phyloP scores from a whole-genome alignment of 768 basidiomycete species.

The Astraeus odoratus region DNA sequence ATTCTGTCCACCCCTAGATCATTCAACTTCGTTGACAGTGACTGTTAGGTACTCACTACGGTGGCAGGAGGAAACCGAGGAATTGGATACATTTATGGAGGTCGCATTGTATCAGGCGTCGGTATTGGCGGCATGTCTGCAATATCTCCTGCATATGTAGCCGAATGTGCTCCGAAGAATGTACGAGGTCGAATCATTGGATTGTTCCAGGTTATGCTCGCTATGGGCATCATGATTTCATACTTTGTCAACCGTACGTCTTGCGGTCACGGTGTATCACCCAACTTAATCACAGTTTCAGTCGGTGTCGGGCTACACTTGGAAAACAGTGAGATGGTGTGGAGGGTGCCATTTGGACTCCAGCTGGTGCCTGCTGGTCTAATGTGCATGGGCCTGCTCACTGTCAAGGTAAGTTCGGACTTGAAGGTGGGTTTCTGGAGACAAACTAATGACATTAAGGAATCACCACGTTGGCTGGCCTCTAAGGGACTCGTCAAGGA shows the following conservation, averaged over 20 bases:
- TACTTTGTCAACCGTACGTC: slow-evolving; percentile 76
- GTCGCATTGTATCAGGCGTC: slow-evolving; percentile 72
- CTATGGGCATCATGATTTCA: slow-evolving; percentile 77
- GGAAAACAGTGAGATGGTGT: slow-evolving; percentile 39
- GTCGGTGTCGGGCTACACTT: slow-evolving; percentile 57
- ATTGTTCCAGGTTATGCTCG: slow-evolving; percentile 81
- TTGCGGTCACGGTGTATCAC: no score
- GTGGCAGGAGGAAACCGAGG: slow-evolving; percentile 51
- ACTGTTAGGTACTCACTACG: slow-evolving; percentile 58
- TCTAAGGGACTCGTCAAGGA: slow-evolving; percentile 50
- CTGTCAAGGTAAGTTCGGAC: slow-evolving; percentile 41
- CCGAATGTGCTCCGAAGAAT: slow-evolving; percentile 82
- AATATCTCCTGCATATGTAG: slow-evolving; percentile 82
- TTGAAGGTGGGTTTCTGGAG: background rate
- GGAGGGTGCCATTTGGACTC: slow-evolving; percentile 69
- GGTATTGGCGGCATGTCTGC: slow-evolving; percentile 80
- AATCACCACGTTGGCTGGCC: slow-evolving; percentile 74
- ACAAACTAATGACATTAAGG: slow-evolving; percentile 32
- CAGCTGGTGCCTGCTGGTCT: slow-evolving; percentile 72
- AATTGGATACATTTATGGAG: slow-evolving; percentile 67
- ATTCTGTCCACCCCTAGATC: slow-evolving; percentile 32
- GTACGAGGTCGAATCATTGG: slow-evolving; percentile 84
- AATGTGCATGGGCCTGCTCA: slow-evolving; percentile 59
- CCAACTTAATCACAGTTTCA: slow-evolving; percentile 17
- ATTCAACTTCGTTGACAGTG: background rate